Percentiles rank a stretch among this genome's conserved stretches.
These are phyloP conservation scores for Sechiopsis laciniata DNA, from an alignment of 306 rosid species.

Conservation along the genomic window DNA sequence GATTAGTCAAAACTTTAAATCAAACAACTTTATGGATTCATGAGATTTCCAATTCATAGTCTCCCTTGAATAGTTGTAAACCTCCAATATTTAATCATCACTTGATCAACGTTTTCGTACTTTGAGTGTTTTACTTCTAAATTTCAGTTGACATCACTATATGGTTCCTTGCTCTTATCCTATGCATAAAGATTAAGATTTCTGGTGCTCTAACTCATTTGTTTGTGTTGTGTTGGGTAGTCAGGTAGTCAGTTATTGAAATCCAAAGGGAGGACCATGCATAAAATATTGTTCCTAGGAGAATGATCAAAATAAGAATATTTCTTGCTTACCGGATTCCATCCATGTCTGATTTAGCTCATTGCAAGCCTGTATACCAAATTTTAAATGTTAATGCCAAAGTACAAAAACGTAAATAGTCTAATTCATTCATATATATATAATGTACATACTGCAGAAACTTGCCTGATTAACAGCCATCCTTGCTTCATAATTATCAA, in stretches of 20 bases:
- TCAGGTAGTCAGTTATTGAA: background rate
- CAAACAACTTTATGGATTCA: too few species aligned
- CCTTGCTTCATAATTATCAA: constrained; percentile 98
- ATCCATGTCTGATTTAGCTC: constrained; percentile 94
- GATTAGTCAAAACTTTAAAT: too few species aligned
- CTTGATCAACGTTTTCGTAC: background rate
- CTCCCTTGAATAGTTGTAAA: too few species aligned
- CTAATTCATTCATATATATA: background rate
- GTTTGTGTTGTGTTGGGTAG: background rate
- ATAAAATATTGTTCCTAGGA: background rate
- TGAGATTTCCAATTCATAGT: too few species aligned
- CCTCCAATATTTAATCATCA: background rate
- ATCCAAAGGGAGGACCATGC: constrained; percentile 15
- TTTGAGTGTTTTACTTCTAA: background rate
- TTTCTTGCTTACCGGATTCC: constrained; percentile 68
- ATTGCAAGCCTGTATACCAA: constrained; percentile 74
- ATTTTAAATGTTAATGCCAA: constrained; percentile 3
- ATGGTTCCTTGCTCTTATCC: background rate
- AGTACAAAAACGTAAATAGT: background rate
- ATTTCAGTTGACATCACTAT: too few species aligned
- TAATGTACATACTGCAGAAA: constrained; percentile 3
- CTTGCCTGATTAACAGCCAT: constrained; percentile 98
- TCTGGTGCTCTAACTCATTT: constrained; percentile 1
- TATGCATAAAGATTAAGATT: background rate
- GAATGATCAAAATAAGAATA: background rate